Percentiles rank a stretch among this genome's conserved stretches.
These are phyloP conservation scores for Rhizopogon vinicolor DNA, from an alignment of 768 basidiomycete genomes.

Conservation along the genomic window DNA sequence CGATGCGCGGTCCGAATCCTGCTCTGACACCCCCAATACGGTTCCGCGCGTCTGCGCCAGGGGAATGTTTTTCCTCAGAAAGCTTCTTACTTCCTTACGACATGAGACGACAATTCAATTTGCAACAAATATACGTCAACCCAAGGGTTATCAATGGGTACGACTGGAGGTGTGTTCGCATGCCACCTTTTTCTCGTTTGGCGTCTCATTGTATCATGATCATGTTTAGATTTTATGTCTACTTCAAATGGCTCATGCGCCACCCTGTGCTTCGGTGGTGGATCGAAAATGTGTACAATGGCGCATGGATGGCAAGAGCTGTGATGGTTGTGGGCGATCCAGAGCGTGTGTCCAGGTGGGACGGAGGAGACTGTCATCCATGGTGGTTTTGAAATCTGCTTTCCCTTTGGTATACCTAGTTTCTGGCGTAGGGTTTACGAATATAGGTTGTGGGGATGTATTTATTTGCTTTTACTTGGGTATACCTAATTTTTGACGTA, in stretches of 20 bases:
- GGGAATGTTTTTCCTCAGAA: conserved; percentile 35
- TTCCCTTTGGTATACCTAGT: too few relatives aligned
- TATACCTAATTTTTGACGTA: too few relatives aligned
- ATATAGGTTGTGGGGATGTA: conserved; percentile 16
- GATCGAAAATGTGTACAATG: conserved; percentile 31
- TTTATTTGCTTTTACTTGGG: too few relatives aligned
- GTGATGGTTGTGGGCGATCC: conserved; percentile 34
- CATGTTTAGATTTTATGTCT: conserved; percentile 22
- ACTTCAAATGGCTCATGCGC: conserved; percentile 33
- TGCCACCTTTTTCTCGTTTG: neutral
- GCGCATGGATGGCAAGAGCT: conserved; percentile 32
- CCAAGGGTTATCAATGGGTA: conserved; percentile 36
- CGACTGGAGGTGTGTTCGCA: conserved; percentile 25
- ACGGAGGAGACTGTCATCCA: conserved; percentile 7
- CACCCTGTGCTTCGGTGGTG: conserved; percentile 38
- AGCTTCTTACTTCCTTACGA: conserved; percentile 40
- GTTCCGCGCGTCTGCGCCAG: conserved; percentile 24
- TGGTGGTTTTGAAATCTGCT: neutral
- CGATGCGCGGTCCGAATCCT: conserved; percentile 18
- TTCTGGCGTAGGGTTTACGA: neutral
- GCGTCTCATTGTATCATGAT: neutral
- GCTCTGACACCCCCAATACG: conserved; percentile 27
- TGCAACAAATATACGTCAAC: conserved; percentile 34
- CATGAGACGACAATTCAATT: conserved; percentile 33
- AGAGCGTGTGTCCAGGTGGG: conserved; percentile 9